Conservation (phyloP, 768 basidiomycete genomes). For the Mycena floridula region DNA sequence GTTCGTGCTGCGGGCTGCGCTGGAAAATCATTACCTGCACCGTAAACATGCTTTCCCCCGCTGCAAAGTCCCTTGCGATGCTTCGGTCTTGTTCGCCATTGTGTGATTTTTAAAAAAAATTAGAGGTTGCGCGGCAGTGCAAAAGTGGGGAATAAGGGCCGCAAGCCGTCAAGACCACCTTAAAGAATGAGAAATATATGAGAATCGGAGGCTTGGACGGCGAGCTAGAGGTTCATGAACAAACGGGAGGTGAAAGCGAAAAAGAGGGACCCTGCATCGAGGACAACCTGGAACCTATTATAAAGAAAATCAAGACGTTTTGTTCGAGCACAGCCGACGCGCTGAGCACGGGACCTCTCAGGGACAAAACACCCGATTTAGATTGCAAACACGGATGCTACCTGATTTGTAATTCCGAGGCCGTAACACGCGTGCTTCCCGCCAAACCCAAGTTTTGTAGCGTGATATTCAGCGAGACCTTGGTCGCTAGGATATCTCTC, state of each 20-base stretch:
- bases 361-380: too few species aligned
- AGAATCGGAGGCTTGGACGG: slow-evolving; percentile 2
- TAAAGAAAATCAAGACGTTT: neutral
- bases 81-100: slow-evolving; percentile 44
- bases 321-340: neutral
- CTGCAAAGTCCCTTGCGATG: slow-evolving; percentile 43
- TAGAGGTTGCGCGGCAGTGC: neutral
- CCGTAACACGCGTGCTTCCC: too few species aligned
- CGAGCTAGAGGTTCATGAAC: slow-evolving; percentile 1
- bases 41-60: slow-evolving; percentile 67
- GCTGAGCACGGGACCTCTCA: neutral
- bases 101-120: neutral
- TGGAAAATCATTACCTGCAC: slow-evolving; percentile 47
- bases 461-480: too few species aligned
- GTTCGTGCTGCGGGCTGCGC: slow-evolving; percentile 6
- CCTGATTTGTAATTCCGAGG: too few species aligned
- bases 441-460: too few species aligned
- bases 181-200: slow-evolving; percentile 2
- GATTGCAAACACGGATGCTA: too few species aligned
- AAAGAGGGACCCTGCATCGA: neutral
- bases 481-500: too few species aligned
- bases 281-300: neutral
- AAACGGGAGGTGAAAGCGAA: neutral
- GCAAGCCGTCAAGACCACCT: slow-evolving; percentile 13
- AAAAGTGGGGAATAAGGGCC: slow-evolving; percentile 3